Conservation (phyloP, 176 grass and related monocot genomes). For the Juncus effusus region DNA sequence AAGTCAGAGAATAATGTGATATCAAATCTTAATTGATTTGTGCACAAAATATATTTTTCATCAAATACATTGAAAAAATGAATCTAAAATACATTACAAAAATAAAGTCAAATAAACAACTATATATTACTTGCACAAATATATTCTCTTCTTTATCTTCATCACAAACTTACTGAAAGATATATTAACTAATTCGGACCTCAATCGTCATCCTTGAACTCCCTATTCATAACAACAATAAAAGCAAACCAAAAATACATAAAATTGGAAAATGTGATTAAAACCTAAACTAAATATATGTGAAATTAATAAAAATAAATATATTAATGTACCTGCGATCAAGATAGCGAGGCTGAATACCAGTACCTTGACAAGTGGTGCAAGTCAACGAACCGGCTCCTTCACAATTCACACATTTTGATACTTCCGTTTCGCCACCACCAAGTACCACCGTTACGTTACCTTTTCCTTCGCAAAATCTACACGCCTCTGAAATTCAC, state of each 20-base stretch:
- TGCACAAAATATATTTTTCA: not conserved
- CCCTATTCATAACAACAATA: constrained; percentile 33
- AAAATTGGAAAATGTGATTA: not conserved
- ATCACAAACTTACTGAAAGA: not conserved
- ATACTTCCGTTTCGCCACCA: constrained; percentile 69
- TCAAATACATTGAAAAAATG: constrained; percentile 8
- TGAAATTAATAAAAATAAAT: not conserved
- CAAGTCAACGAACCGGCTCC: constrained; percentile 87
- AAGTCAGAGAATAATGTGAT: too few species aligned
- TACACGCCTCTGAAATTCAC: constrained; percentile 65
- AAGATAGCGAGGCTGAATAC: constrained; percentile 98
- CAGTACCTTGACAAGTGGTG: constrained; percentile 90
- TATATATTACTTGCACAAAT: constrained; percentile 15
- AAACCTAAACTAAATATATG: too few species aligned
- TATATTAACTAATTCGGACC: not conserved
- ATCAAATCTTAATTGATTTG: too few species aligned
- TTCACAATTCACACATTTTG: constrained; percentile 79
- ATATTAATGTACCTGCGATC: constrained; percentile 71
- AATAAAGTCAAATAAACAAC: not conserved
- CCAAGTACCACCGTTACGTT: constrained; percentile 68
- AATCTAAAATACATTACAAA: constrained; percentile 25
- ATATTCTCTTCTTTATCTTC: constrained; percentile 25
- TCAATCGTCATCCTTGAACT: constrained; percentile 86
- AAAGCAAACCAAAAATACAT: not conserved
- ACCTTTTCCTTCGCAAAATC: constrained; percentile 77